Conservation (phyloP, 805 yeast genomes). For the Kuraishia piskuri region DNA sequence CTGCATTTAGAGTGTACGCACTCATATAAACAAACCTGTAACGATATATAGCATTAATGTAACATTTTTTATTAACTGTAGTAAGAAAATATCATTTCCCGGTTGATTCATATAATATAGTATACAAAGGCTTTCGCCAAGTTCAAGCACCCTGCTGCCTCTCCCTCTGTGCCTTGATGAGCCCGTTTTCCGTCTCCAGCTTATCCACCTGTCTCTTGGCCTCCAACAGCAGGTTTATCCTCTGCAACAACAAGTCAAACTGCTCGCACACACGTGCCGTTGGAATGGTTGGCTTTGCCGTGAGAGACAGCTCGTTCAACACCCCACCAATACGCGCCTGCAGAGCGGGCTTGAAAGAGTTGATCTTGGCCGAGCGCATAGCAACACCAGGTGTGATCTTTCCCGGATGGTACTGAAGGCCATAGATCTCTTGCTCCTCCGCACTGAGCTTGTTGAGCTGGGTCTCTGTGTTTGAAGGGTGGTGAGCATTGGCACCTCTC, state of each 20-base stretch:
- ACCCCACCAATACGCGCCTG: slow-evolving; percentile 53
- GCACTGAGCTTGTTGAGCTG: slow-evolving; percentile 46
- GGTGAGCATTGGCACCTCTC: background rate
- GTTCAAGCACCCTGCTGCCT: background rate
- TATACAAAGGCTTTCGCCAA: background rate
- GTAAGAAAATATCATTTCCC: background rate
- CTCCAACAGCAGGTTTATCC: slow-evolving; percentile 68
- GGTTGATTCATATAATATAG: background rate
- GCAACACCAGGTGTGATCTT: slow-evolving; percentile 73
- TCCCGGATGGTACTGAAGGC: slow-evolving; percentile 72
- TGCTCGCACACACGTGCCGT: slow-evolving; percentile 68
- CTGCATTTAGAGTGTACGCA: background rate
- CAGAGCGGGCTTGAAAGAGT: slow-evolving; percentile 70
- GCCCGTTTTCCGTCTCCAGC: slow-evolving; percentile 65
- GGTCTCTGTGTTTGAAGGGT: slow-evolving; percentile 10
- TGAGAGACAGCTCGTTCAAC: slow-evolving; percentile 71
- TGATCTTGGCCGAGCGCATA: slow-evolving; percentile 69
- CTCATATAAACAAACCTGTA: background rate
- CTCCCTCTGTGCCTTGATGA: slow-evolving; percentile 25
- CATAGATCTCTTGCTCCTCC: slow-evolving; percentile 79
- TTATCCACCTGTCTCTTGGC: slow-evolving; percentile 83
- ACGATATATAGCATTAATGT: background rate
- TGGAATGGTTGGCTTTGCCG: slow-evolving; percentile 81
- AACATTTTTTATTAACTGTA: too few species aligned
- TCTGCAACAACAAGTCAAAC: slow-evolving; percentile 66